A percentile compares a stretch with the other conserved stretches of the same genome.
Conservation (phyloP, 2,329 filamentous ascomycete genomes). For the Nannizzia gypsea region DNA sequence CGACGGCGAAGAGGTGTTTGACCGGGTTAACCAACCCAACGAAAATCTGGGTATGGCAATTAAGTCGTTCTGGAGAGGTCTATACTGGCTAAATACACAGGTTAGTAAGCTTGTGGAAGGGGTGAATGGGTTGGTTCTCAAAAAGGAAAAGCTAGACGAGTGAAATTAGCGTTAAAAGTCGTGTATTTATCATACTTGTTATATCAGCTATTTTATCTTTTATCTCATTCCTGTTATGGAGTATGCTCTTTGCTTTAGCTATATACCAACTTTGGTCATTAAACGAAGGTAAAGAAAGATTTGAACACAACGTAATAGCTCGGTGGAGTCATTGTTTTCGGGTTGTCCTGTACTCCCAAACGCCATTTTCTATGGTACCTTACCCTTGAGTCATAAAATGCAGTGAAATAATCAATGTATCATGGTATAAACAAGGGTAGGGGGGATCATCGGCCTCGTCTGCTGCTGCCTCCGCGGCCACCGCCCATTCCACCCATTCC, state of each 20-base stretch:
- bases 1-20: conserved; percentile 25
- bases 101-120: not conserved
- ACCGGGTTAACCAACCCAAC: conserved; percentile 14
- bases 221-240: not conserved
- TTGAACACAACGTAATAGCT: not conserved
- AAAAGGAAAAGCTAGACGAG: not conserved
- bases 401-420: conserved; percentile 1
- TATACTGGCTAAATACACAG: not conserved
- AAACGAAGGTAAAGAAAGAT: not conserved
- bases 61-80: not conserved
- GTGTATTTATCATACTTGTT: not conserved
- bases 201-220: not conserved
- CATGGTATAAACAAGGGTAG: not conserved
- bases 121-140: not conserved
- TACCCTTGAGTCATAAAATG: not conserved
- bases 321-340: not conserved
- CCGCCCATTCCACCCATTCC: conserved; percentile 34
- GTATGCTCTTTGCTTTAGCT: not conserved
- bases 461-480: conserved; percentile 25
- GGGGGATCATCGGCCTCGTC: conserved; percentile 11
- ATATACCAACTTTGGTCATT: not conserved
- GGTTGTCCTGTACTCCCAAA: not conserved
- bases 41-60: not conserved
- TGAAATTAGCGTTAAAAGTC: not conserved
- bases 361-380: conserved; percentile 4